Evolutionary conservation across 495 filamentous ascomycete genomes (phyloP), one percentile per base, ranked within the genome.

Genomic region (Penicillium cataractarum): DNA sequence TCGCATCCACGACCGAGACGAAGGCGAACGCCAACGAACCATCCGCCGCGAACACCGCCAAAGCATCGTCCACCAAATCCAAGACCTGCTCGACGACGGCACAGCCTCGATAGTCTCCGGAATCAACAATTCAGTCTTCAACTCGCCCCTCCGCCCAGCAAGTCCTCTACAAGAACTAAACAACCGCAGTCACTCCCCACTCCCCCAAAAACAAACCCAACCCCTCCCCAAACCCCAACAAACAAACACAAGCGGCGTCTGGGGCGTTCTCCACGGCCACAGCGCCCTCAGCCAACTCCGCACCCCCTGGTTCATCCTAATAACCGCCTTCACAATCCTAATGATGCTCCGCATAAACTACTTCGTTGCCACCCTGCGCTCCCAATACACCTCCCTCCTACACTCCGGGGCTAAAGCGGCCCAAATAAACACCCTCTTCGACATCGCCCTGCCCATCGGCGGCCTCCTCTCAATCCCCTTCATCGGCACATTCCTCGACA

Each of bases 331-430:
- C 76, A 97, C 95, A 0, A 83, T 95, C 24, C 74, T 96, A 21
- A 92, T 95, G 74, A 97, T 96, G 93, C 91, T 90, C 0, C 86
- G 94, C 19, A 97, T 97, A 74, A 98, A 98, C 78, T 99, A 92
- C 82, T 99, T 99, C 68, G 92, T 99, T 32, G 93, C 95, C 1
- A 95, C 95, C 3, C 87, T 99, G 62, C 86, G 89, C 21, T 81
- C 87, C 8, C 95, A 99, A 72, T 97, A 97, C 76, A 83, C 86
- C 40, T 87, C 87, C 68, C 82, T 99, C 10, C 83, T 99, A n/a
- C 74, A 74, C 26, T 83, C 82, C 9, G 75, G 76, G 53, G 68
- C 71, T 0, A 80, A 82, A 44, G 90, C 93, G 0, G 79, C 85
- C 8, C 73, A 82, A 44, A 78, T 98, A 68, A 98, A 97, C 75